Base-by-base conservation (phyloP, 768 basidiomycete species). In the Xerocomellus dryophilus region DNA sequence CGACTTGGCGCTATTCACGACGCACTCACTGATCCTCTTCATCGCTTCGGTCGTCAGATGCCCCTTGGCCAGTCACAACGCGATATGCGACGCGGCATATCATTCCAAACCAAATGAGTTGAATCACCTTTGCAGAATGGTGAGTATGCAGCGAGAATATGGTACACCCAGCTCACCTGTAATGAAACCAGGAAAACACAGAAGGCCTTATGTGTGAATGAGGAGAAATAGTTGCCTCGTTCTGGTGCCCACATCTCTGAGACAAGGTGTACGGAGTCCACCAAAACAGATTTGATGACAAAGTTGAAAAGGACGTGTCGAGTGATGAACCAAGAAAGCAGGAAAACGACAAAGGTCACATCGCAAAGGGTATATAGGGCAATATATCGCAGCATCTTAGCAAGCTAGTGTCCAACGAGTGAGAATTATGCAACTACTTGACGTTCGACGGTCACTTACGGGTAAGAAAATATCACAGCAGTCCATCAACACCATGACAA, bases 341-440 rank as follows among this genome's bases (percentile, higher is more conserved):
- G 79, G 77, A 96, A 99, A 58, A 80, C 63, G 29, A 76, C 88
- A 66, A 99, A 98, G 0, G 81, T 79, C 23, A 73, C 61, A 69
- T 98, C 94, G 50, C 88, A 89, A 14, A 81, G 67, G 18, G 80
- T 71, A 60, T 82, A 80, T 39, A 85, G 69, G 15, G 75, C 75
- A n/a, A 95, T 76, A 71, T 98, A 99, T 52, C 87, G 86, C 58
- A 90, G 71, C 90, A 98, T 96, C 71, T 99, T 99, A 10, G 93
- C 96, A 58, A 90, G 68, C 93, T 96, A 56, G 52, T 6, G 17
- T 34, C n/a, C 14, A 32, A 25, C 11, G 53, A 46, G 41, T 54
- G 36, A 60, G 43, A 60, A 20, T 42, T 45, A 40, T 21, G 12
- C 12, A 1, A 25, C 36, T 1, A 15, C 6, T 12, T 3, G 18